Percentiles rank a stretch among this genome's conserved stretches.
Evolutionary conservation across 306 rosid species (phyloP).

Genomic region (Vigna reflexopilosa): DNA sequence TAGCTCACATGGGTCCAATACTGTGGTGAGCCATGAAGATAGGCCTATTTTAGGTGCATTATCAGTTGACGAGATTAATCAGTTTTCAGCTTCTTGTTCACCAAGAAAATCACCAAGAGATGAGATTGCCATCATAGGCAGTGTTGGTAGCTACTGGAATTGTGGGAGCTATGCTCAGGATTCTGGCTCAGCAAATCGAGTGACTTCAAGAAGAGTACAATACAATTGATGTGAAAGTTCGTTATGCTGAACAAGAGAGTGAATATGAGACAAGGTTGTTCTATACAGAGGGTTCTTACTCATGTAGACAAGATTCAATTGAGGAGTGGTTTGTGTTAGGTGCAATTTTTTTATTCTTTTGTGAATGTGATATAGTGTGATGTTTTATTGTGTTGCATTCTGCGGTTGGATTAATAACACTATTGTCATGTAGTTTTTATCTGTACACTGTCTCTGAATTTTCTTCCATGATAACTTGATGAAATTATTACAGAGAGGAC

Average conservation of each 20-base stretch:
- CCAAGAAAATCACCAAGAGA: conserved; percentile 67
- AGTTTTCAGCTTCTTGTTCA: conserved; percentile 67
- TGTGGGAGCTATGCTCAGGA: conserved; percentile 47
- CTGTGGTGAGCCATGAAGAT: conserved; percentile 66
- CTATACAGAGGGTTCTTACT: conserved; percentile 35
- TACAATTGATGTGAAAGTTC: conserved; percentile 52
- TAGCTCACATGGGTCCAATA: conserved; percentile 62
- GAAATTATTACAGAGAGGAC: not conserved
- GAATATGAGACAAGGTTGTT: conserved; percentile 63
- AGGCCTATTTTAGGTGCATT: conserved; percentile 87
- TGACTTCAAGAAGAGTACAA: conserved; percentile 71
- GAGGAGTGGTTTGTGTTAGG: conserved; percentile 40
- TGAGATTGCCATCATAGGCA: conserved; percentile 71
- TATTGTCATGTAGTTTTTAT: not conserved
- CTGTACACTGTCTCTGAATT: not conserved
- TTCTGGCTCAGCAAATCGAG: conserved; percentile 56
- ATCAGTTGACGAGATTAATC: conserved; percentile 74
- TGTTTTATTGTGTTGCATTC: conserved; percentile 41
- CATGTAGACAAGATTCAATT: conserved; percentile 36
- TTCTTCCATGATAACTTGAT: conserved; percentile 1
- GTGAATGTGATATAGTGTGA: conserved; percentile 45
- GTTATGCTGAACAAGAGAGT: conserved; percentile 59
- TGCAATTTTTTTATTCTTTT: conserved; percentile 44
- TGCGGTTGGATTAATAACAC: conserved; percentile 21
- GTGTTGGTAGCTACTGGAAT: conserved; percentile 76